Evolutionary conservation across 148 eudicot species (phyloP), one percentile per base, ranked within the genome.

Genomic region (Rhododendron henanense): DNA sequence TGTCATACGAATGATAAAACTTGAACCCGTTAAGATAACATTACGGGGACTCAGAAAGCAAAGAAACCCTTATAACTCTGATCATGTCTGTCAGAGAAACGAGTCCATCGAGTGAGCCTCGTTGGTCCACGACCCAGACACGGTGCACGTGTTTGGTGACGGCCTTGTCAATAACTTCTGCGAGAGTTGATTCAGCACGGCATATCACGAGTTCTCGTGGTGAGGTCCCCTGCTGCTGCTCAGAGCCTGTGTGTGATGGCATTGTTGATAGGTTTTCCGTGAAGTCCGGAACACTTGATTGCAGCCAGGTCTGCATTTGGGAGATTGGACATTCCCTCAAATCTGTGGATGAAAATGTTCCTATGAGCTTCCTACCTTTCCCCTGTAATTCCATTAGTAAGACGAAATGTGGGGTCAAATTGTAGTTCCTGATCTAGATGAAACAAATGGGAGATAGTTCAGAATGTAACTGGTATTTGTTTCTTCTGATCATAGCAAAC

Each of bases 291-390:
- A 94, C 94, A 2, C 88, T 88, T 55, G 82, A 57, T 0, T 86
- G 85, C 74, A 96, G 83, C 93, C 93, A 91, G 0, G 94, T 89
- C 13, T 89, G 91, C 86, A 96, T 87, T 53, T 89, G 90, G 23
- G 92, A 78, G 8, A 92, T 78, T 0, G 98, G 99, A 81, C 98
- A 96, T 79, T 93, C 96, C 80, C 96, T 86, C 19, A 96, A 67
- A 47, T 96, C 98, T 0, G 99, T 96, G 1, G 98, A 93, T 0
- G 98, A 95, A 73, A 96, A 94, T 35, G 99, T 95, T 8, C 98
- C 99, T 0, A 94, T 87, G 0, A 95, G 90, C 87, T 88, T 90
- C 91, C 94, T 89, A 9, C 91, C 93, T 86, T 87, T 88, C 4
- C 94, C 99, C 99, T 96, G 92, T 90, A 37, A 45, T 79, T 28